Conservation (phyloP, 139 green algal genomes). For the Pleodorina starrii region DNA sequence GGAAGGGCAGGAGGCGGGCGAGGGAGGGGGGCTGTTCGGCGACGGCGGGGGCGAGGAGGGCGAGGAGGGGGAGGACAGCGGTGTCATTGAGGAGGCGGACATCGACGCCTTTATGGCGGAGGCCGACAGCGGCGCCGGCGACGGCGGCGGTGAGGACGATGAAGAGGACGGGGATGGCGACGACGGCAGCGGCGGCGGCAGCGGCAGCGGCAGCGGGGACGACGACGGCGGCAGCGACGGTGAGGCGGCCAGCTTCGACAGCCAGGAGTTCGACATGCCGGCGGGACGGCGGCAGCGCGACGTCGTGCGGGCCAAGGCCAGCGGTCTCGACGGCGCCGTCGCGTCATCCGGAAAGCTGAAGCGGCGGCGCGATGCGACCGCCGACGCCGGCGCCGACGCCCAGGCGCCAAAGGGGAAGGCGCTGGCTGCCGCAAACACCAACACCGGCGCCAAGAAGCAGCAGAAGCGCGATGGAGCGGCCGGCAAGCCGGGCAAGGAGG, state of each 20-base stretch:
- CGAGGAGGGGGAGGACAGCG: slow-evolving; percentile 37
- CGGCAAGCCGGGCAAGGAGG: neutral
- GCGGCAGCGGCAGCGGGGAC: neutral
- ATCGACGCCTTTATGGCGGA: slow-evolving; percentile 25
- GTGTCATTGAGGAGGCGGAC: slow-evolving; percentile 34
- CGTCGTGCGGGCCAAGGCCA: neutral
- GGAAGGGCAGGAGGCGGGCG: neutral
- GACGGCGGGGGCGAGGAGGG: neutral
- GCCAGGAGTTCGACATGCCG: slow-evolving; percentile 19
- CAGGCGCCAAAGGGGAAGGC: neutral
- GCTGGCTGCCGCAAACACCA: neutral
- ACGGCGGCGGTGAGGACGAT: neutral
- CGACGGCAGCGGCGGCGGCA: neutral
- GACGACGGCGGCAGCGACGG: neutral
- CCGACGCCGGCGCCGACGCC: neutral
- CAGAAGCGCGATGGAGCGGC: neutral
- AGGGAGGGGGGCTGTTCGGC: neutral
- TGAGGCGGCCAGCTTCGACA: slow-evolving; percentile 22
- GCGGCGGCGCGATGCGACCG: neutral
- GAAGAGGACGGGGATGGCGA: neutral
- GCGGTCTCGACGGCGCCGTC: neutral
- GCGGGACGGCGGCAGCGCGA: neutral
- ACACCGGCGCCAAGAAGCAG: neutral
- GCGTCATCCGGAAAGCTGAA: neutral
- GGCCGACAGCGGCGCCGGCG: neutral